phyloP scores from a whole-genome alignment of 345 rosid species.

The Salix dunnii region DNA sequence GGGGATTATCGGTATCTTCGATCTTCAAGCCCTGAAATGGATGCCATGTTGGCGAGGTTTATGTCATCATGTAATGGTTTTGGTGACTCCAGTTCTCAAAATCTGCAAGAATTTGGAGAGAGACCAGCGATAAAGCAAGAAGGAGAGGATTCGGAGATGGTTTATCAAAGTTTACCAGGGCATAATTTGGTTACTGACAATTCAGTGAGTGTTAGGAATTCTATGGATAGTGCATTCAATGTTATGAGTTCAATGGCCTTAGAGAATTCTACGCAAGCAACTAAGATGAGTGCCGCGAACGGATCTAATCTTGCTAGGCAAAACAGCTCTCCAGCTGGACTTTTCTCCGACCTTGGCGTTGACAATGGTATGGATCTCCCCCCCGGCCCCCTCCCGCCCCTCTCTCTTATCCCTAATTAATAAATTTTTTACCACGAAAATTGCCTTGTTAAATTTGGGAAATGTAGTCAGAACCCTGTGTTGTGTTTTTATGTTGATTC shows the following conservation, averaged over 20 bases:
- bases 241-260: constrained; percentile 17
- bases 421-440: not conserved
- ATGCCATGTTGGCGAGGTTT: constrained; percentile 31
- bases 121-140: constrained; percentile 39
- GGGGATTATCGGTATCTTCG: constrained; percentile 29
- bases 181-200: constrained; percentile 13
- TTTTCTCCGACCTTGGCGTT: constrained; percentile 39
- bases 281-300: constrained; percentile 21
- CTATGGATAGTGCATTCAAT: constrained; percentile 16
- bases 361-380: constrained; percentile 40
- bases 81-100: constrained; percentile 30
- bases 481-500: not conserved
- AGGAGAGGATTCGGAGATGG: constrained; percentile 24
- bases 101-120: constrained; percentile 32
- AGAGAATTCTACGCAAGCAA: constrained; percentile 28
- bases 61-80: constrained; percentile 27
- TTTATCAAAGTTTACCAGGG: constrained; percentile 21
- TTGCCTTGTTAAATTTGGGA: constrained; percentile 1
- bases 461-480: not conserved
- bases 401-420: not conserved
- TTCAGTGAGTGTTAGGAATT: constrained; percentile 13
- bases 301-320: constrained; percentile 45
- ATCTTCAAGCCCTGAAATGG: constrained; percentile 50
- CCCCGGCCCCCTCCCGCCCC: no score
- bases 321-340: constrained; percentile 53